A percentile compares a stretch with the other conserved stretches of the same genome.
phyloP scores from a whole-genome alignment of 768 basidiomycete species.

The Podaxis mareebaensis region DNA sequence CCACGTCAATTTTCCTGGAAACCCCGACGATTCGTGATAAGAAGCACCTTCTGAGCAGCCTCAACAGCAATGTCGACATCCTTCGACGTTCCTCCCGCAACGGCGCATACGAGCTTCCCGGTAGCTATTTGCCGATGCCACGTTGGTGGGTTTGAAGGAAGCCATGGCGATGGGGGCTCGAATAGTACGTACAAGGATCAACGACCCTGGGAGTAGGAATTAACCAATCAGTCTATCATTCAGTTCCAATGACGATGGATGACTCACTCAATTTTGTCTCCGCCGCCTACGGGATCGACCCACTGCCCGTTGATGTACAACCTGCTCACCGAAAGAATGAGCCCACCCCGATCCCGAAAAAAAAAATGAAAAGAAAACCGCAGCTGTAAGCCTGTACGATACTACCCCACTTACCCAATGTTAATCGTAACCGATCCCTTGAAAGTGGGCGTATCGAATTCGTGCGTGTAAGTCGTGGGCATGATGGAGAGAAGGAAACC shows the following conservation, averaged over 20 bases:
- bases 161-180: background rate
- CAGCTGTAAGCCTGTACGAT: no score
- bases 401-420: slow-evolving; percentile 20
- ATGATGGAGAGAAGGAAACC: slow-evolving; percentile 6
- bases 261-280: slow-evolving; percentile 70
- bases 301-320: slow-evolving; percentile 75
- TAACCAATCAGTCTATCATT: background rate
- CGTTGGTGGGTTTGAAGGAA: background rate
- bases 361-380: background rate
- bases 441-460: slow-evolving; percentile 22
- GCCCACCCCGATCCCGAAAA: background rate
- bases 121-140: slow-evolving; percentile 41
- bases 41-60: slow-evolving; percentile 55
- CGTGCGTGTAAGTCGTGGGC: slow-evolving; percentile 23
- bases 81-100: slow-evolving; percentile 59
- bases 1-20: background rate
- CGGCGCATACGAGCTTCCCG: slow-evolving; percentile 58
- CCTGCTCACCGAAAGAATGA: slow-evolving; percentile 30
- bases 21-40: background rate
- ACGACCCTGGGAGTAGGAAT: slow-evolving; percentile 42
- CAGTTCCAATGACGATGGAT: slow-evolving; percentile 6
- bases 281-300: slow-evolving; percentile 48
- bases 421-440: slow-evolving; percentile 24
- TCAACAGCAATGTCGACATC: slow-evolving; percentile 80
- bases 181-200: slow-evolving; percentile 46